Conservation (phyloP, 495 filamentous ascomycete genomes). For the Podospora appendiculata region DNA sequence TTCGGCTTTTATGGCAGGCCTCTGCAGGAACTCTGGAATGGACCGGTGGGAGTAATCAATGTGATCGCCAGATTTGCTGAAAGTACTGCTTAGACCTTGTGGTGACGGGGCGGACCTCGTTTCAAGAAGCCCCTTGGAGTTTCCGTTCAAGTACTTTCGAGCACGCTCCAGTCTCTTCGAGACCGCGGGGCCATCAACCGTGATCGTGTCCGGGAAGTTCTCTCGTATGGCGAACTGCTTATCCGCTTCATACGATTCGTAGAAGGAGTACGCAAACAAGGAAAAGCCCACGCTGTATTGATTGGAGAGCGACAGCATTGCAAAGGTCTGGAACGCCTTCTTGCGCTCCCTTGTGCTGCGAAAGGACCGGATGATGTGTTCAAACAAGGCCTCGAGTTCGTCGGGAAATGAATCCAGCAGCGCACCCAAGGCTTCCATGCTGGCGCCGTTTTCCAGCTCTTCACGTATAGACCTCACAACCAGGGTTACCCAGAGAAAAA, state of each 20-base stretch:
- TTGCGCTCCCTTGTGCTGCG: background rate
- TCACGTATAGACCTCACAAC: slow-evolving; percentile 3
- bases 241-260: slow-evolving; percentile 1
- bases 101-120: background rate
- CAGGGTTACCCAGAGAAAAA: slow-evolving; percentile 11
- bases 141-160: background rate
- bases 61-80: too few species aligned
- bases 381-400: background rate
- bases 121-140: background rate
- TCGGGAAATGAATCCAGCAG: background rate
- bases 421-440: background rate
- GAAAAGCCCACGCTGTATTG: background rate
- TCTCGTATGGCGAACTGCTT: background rate
- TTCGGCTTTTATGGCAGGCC: background rate
- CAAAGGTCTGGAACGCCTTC: background rate
- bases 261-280: background rate
- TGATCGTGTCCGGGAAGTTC: background rate
- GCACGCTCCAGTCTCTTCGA: background rate
- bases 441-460: slow-evolving; percentile 1
- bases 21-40: slow-evolving; percentile 1
- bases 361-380: background rate
- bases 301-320: background rate
- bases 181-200: background rate
- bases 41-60: slow-evolving; percentile 2
- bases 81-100: background rate